phyloP scores from a whole-genome alignment of 2,329 filamentous ascomycete genomes.

The Dactylonectria macrodidyma region DNA sequence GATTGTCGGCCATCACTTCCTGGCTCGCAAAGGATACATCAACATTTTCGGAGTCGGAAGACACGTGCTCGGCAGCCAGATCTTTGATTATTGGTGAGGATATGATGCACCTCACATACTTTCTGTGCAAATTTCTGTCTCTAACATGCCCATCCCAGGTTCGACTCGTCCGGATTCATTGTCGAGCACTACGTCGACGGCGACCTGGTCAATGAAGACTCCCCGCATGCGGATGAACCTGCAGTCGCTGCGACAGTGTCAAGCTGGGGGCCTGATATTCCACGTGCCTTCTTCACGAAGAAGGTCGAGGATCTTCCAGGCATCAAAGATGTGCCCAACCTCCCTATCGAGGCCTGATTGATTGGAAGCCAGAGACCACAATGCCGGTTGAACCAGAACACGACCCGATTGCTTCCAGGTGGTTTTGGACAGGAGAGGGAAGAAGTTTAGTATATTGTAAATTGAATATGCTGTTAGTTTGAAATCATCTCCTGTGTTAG shows the following conservation, averaged over 20 bases:
- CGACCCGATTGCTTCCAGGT: too few relatives aligned
- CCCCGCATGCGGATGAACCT: constrained; percentile 19
- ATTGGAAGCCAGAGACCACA: too few relatives aligned
- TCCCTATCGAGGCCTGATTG: constrained; percentile 23
- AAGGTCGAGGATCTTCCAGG: constrained; percentile 21
- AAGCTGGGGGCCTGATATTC: constrained; percentile 26
- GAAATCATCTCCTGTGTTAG: too few relatives aligned
- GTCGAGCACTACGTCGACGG: constrained; percentile 29
- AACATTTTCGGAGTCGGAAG: constrained; percentile 24
- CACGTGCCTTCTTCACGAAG: constrained; percentile 27
- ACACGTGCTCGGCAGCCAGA: constrained; percentile 28
- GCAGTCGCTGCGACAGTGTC: constrained; percentile 24
- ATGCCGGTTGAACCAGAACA: too few relatives aligned
- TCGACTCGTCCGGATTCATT: constrained; percentile 25
- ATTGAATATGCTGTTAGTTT: too few relatives aligned
- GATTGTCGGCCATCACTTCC: constrained; percentile 19
- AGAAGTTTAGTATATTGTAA: too few relatives aligned
- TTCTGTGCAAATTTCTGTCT: neutral
- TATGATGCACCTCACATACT: neutral
- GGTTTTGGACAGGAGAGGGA: too few relatives aligned
- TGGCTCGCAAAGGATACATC: constrained; percentile 14
- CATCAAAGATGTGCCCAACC: neutral
- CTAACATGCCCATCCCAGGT: neutral
- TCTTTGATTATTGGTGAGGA: constrained; percentile 29
- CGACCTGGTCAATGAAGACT: constrained; percentile 28